Percentiles rank a stretch among this genome's conserved stretches.
Conservation (phyloP, 441 rosid genomes). For the Macaranga tanarius region DNA sequence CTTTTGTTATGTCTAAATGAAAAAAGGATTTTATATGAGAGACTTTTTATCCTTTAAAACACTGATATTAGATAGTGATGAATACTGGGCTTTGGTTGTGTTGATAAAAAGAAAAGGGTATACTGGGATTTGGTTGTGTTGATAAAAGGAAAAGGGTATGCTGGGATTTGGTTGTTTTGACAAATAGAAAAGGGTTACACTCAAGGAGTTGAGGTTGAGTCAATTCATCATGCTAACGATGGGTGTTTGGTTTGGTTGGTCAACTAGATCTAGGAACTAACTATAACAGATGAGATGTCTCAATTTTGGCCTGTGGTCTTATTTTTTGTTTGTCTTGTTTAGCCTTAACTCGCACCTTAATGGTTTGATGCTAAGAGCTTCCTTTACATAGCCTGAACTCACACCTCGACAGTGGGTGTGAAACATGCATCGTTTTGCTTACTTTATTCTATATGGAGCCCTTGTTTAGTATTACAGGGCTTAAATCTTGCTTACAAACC, state of each 20-base stretch:
- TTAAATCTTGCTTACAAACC: not conserved
- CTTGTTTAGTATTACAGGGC: not conserved
- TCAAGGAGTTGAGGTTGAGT: not conserved
- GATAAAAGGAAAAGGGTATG: not conserved
- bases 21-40: not conserved
- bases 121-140: not conserved
- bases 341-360: too few species aligned
- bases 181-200: not conserved
- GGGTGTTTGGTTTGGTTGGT: not conserved
- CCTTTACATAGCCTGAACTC: too few species aligned
- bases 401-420: too few species aligned
- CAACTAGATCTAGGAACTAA: not conserved
- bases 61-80: not conserved
- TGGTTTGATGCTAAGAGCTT: too few species aligned
- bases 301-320: not conserved
- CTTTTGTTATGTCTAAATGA: too few species aligned
- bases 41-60: not conserved
- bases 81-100: not conserved
- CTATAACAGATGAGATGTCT: constrained; percentile 1
- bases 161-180: not conserved
- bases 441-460: not conserved
- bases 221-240: not conserved
- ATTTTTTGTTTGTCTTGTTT: too few species aligned
- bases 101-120: not conserved
- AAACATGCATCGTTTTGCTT: not conserved